phyloP scores from a whole-genome alignment of 176 grass and related monocot species.

The Carex scoparia region DNA sequence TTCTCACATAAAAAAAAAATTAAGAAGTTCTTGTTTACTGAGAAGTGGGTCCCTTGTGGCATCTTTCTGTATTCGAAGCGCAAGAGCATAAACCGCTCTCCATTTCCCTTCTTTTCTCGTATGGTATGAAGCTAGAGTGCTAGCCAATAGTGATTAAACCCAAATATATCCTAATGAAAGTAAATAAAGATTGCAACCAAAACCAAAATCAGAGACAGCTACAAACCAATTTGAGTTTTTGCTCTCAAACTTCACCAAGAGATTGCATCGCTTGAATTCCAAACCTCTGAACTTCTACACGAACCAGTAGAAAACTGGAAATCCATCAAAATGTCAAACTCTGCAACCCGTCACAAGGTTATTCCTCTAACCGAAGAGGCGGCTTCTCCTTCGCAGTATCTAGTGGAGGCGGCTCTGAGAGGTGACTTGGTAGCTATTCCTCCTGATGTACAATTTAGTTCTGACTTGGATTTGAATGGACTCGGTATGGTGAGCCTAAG shows the following conservation, averaged over 20 bases:
- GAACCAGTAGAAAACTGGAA: too few relatives aligned
- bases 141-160: background rate
- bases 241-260: background rate
- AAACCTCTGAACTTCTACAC: background rate
- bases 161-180: background rate
- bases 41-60: background rate
- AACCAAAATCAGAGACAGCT: background rate
- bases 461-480: conserved; percentile 9
- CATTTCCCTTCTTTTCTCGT: too few relatives aligned
- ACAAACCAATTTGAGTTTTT: background rate
- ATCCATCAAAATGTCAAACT: background rate
- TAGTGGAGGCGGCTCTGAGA: conserved; percentile 7
- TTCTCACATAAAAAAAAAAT: too few relatives aligned
- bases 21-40: background rate
- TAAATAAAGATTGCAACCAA: conserved; percentile 4
- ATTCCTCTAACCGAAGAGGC: background rate
- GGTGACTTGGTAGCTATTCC: background rate
- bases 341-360: background rate
- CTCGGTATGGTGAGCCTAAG: conserved; percentile 8
- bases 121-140: too few relatives aligned
- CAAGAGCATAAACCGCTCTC: too few relatives aligned
- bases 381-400: background rate
- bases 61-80: background rate
- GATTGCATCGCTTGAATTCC: background rate
- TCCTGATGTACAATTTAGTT: background rate